Evolutionary conservation across 495 filamentous ascomycete genomes (phyloP).

Genomic region (Tuber melanosporum): DNA sequence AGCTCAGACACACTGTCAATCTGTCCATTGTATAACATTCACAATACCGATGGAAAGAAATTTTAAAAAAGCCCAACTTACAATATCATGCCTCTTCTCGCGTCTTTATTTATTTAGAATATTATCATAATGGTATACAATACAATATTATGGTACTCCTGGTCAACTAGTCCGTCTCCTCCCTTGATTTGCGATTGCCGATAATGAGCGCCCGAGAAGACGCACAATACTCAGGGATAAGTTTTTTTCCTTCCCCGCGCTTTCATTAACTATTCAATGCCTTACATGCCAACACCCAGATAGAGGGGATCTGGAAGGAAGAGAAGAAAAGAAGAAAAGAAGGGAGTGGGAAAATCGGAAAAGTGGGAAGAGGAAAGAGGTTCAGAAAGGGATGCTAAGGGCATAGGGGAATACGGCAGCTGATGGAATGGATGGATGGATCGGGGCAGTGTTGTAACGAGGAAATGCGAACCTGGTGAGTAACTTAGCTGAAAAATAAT

Average conservation of each 20-base stretch:
- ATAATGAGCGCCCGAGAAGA: neutral
- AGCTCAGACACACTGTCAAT: neutral
- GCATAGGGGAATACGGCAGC: neutral
- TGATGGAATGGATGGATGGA: neutral
- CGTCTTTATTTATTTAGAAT: neutral
- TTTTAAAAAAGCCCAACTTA: neutral
- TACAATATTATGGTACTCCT: neutral
- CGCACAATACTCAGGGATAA: neutral
- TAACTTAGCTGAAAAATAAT: neutral
- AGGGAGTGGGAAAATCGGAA: slow-evolving; percentile 18
- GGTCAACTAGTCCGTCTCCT: neutral
- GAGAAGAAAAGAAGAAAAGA: slow-evolving; percentile 16
- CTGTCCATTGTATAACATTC: neutral
- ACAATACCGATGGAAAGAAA: neutral
- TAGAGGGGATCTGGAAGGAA: neutral
- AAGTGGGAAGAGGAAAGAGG: neutral
- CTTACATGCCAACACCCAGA: neutral
- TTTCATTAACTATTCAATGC: neutral
- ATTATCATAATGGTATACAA: neutral
- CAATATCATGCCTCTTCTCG: neutral
- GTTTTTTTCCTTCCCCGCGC: neutral
- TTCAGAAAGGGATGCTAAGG: slow-evolving; percentile 4
- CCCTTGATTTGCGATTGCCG: neutral
- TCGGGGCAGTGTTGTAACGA: neutral
- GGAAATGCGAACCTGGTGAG: neutral